phyloP scores from a whole-genome alignment of 2,329 filamentous ascomycete genomes.

The Nannizziopsis barbatae region DNA sequence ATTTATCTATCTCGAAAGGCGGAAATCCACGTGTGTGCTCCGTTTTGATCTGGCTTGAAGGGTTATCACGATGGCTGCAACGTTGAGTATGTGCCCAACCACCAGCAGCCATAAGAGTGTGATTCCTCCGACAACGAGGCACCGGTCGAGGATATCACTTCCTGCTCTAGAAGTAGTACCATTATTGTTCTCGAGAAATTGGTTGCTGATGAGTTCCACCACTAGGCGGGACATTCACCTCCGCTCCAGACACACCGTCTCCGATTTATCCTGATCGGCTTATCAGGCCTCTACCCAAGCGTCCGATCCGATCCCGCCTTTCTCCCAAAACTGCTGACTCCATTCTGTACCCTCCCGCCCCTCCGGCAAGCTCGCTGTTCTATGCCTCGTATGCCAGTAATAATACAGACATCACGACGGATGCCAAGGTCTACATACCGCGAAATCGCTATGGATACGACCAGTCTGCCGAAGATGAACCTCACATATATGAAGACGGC shows the following conservation, averaged over 20 bases:
- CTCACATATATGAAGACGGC: conserved; percentile 44
- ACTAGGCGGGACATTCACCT: conserved; percentile 41
- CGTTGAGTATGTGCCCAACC: conserved; percentile 32
- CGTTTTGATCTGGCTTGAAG: conserved; percentile 1
- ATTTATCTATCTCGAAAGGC: no score
- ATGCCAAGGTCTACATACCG: conserved; percentile 37
- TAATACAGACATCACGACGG: conserved; percentile 39
- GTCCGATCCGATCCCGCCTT: conserved; percentile 74
- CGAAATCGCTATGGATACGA: conserved; percentile 34
- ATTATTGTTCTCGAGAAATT: conserved; percentile 19
- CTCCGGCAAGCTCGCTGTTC: conserved; percentile 62
- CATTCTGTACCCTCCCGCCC: conserved; percentile 69
- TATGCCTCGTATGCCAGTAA: conserved; percentile 55
- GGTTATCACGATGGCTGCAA: conserved; percentile 31
- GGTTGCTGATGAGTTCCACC: conserved; percentile 29
- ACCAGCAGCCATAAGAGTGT: neutral
- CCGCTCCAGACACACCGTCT: conserved; percentile 58
- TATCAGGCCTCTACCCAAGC: conserved; percentile 83
- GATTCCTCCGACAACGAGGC: no score
- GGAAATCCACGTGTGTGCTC: neutral
- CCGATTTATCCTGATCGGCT: conserved; percentile 77
- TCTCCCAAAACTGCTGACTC: conserved; percentile 73
- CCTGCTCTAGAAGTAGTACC: no score
- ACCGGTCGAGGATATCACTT: no score
- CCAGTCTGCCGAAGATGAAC: conserved; percentile 23